These are phyloP conservation scores for Mycocentrospora acerina DNA, from an alignment of 2,329 filamentous ascomycete genomes.

Conservation along the genomic window DNA sequence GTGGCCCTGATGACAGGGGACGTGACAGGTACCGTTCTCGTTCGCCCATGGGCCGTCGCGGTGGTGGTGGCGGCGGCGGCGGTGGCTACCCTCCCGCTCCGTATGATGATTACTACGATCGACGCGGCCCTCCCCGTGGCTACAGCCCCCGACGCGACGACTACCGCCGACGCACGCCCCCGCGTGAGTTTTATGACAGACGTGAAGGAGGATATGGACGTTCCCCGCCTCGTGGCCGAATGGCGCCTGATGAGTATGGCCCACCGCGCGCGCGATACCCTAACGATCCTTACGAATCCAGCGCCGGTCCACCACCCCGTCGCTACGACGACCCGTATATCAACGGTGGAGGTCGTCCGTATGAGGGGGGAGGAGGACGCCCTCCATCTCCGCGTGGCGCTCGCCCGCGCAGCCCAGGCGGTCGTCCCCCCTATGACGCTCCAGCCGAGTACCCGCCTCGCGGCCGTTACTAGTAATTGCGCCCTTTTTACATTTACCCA, in stretches of 20 bases:
- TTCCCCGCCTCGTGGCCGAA: constrained; percentile 66
- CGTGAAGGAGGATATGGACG: constrained; percentile 61
- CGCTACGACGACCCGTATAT: constrained; percentile 61
- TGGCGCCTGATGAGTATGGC: constrained; percentile 71
- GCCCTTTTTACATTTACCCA: neutral
- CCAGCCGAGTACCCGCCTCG: constrained; percentile 48
- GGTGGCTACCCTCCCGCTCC: constrained; percentile 60
- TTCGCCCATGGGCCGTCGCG: constrained; percentile 65
- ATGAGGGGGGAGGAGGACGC: constrained; percentile 47
- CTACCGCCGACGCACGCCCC: constrained; percentile 77
- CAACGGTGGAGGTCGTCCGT: constrained; percentile 59
- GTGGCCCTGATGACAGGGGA: constrained; percentile 63
- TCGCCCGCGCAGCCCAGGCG: constrained; percentile 56
- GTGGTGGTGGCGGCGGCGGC: constrained; percentile 15
- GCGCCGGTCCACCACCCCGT: constrained; percentile 56
- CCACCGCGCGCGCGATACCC: constrained; percentile 65
- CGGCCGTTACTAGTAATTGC: constrained; percentile 34
- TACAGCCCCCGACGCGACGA: constrained; percentile 87
- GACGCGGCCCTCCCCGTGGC: constrained; percentile 75
- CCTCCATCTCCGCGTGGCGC: constrained; percentile 45
- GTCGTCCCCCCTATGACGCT: constrained; percentile 57
- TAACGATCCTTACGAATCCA: constrained; percentile 70
- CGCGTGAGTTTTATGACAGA: constrained; percentile 85
- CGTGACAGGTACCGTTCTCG: constrained; percentile 79
- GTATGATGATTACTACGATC: constrained; percentile 71